Percentiles rank a stretch among this genome's conserved stretches.
Evolutionary conservation across 2,329 filamentous ascomycete genomes (phyloP).

Genomic region (Diaporthe destruens): DNA sequence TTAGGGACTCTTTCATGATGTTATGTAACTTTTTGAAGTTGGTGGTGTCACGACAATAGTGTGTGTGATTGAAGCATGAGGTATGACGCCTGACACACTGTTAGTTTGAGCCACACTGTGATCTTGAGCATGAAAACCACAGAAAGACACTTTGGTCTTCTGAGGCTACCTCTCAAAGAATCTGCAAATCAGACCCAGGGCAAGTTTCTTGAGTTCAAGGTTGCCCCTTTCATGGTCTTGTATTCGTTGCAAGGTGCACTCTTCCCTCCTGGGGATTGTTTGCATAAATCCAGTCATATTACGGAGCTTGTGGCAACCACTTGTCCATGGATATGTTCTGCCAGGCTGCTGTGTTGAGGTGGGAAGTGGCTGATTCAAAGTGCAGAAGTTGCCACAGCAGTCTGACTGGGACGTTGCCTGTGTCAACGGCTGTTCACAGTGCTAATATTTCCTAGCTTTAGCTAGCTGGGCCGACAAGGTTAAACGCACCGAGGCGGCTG

Average conservation of each 20-base stretch:
- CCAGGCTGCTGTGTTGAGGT: background rate
- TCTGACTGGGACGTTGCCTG: background rate
- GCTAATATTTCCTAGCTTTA: background rate
- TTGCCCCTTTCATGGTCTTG: background rate
- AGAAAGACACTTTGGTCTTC: background rate
- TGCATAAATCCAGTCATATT: background rate
- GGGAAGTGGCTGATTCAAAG: background rate
- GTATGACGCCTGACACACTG: too few relatives aligned
- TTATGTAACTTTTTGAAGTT: too few relatives aligned
- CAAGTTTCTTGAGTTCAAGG: background rate
- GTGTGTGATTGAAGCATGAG: too few relatives aligned
- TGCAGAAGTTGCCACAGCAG: background rate
- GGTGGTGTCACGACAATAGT: too few relatives aligned
- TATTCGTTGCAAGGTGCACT: background rate
- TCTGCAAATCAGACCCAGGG: background rate
- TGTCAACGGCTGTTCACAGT: background rate
- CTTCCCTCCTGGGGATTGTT: background rate
- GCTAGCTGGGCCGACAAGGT: background rate
- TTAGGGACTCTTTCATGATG: too few relatives aligned
- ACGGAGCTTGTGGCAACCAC: background rate
- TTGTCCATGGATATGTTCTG: background rate
- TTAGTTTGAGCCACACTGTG: background rate
- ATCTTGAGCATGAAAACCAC: background rate
- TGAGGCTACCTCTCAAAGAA: background rate
- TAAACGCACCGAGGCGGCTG: conserved; percentile 22